Evolutionary conservation across 306 rosid genomes (phyloP).

Genomic region (Astragalus glycyphyllos): DNA sequence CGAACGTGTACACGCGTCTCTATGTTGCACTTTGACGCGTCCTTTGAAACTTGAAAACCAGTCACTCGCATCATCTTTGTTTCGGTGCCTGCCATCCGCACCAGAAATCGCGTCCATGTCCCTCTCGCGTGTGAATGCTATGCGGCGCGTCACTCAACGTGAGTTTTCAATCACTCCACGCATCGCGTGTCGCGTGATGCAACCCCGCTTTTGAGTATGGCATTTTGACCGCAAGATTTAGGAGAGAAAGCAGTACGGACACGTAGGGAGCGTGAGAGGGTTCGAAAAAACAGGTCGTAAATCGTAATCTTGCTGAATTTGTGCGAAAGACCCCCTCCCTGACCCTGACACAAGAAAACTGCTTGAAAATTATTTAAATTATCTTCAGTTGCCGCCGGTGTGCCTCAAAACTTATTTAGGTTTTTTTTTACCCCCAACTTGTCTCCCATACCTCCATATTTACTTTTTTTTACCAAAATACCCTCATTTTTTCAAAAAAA

Average conservation of each 20-base stretch:
- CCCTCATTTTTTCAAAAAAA: too few relatives aligned
- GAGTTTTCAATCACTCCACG: background rate
- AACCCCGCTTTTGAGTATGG: too few relatives aligned
- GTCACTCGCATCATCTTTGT: conserved; percentile 33
- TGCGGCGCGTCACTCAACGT: background rate
- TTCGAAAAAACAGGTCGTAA: background rate
- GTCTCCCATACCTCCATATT: too few relatives aligned
- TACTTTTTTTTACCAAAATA: too few relatives aligned
- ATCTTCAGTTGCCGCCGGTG: too few relatives aligned
- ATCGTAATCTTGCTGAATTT: conserved; percentile 28
- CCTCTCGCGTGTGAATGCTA: conserved; percentile 19
- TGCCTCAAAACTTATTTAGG: too few relatives aligned
- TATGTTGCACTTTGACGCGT: conserved; percentile 55
- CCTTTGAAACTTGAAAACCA: conserved; percentile 33
- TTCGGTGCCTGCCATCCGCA: conserved; percentile 52
- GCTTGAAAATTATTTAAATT: background rate
- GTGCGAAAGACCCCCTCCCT: background rate
- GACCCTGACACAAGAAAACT: background rate
- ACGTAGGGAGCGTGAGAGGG: conserved; percentile 17
- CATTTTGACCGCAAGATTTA: background rate
- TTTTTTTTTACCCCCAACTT: too few relatives aligned
- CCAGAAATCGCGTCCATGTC: conserved; percentile 26
- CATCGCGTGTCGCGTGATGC: background rate
- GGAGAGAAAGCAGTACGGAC: background rate
- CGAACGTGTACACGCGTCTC: conserved; percentile 43